Percentiles rank a stretch among this genome's conserved stretches.
Evolutionary conservation across 768 basidiomycete genomes (phyloP).

Genomic region (Tephrocybe sp.): DNA sequence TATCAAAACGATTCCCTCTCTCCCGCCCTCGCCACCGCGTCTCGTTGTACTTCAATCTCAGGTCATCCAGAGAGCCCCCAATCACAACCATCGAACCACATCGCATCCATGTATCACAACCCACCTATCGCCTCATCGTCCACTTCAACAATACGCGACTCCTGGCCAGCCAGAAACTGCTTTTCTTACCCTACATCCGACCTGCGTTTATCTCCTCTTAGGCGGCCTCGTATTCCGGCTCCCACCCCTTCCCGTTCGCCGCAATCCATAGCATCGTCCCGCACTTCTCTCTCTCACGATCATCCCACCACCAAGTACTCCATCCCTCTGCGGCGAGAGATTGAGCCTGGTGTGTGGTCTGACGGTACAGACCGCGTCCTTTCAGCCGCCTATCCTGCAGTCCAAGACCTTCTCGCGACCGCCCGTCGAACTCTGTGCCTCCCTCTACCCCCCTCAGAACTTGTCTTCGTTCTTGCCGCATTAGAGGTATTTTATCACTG

Average conservation of each 20-base stretch:
- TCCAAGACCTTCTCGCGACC: constrained; percentile 45
- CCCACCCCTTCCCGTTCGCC: constrained; percentile 18
- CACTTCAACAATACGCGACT: constrained; percentile 16
- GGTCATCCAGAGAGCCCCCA: constrained; percentile 9
- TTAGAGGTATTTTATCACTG: constrained; percentile 58
- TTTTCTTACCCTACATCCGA: constrained; percentile 37
- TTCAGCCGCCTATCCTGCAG: constrained; percentile 48
- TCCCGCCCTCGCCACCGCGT: constrained; percentile 9
- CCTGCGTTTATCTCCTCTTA: constrained; percentile 30
- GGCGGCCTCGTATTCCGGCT: constrained; percentile 4
- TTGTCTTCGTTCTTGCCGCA: constrained; percentile 58
- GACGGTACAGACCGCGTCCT: constrained; percentile 39
- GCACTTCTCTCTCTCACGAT: constrained; percentile 15
- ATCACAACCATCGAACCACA: constrained; percentile 8
- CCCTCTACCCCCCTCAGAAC: constrained; percentile 38
- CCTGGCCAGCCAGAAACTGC: constrained; percentile 20
- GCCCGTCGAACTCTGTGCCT: constrained; percentile 39
- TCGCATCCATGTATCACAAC: constrained; percentile 10
- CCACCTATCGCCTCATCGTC: constrained; percentile 15
- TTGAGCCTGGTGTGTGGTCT: constrained; percentile 38
- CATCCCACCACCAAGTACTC: constrained; percentile 18
- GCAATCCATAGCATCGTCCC: constrained; percentile 6
- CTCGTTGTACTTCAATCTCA: constrained; percentile 6
- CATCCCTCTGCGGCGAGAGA: constrained; percentile 27
- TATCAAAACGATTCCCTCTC: constrained; percentile 15